Conservation (phyloP, 176 grass and related monocot species). For the Rhynchospora breviuscula region DNA sequence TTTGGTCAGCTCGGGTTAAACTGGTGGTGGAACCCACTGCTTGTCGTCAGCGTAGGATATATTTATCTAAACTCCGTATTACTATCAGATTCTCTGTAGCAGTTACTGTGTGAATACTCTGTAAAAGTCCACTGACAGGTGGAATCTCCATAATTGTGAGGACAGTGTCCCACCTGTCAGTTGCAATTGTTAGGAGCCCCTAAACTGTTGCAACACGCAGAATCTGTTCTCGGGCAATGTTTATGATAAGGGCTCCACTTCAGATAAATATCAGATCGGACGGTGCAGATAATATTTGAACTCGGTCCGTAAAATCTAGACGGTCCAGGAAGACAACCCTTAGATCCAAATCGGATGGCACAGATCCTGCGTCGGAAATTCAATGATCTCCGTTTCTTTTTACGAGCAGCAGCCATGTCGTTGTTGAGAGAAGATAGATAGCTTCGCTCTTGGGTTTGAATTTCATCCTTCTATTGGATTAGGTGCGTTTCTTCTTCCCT, state of each 20-base stretch:
- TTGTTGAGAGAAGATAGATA: not conserved
- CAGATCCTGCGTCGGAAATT: not conserved
- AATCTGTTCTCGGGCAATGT: too few relatives aligned
- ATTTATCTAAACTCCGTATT: too few relatives aligned
- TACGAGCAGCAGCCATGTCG: not conserved
- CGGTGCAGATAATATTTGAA: not conserved
- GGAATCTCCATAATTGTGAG: too few relatives aligned
- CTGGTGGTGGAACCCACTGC: too few relatives aligned
- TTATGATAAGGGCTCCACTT: too few relatives aligned
- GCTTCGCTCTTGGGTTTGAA: not conserved
- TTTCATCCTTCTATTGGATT: not conserved
- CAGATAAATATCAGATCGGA: not conserved
- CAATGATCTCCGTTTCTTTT: not conserved
- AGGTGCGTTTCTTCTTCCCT: not conserved
- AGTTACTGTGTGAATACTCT: too few relatives aligned
- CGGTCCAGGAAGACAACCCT: not conserved
- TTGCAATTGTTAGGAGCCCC: too few relatives aligned
- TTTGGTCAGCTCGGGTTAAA: not conserved
- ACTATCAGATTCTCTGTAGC: too few relatives aligned
- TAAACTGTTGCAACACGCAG: too few relatives aligned
- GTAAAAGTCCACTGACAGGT: too few relatives aligned
- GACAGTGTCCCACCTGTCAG: too few relatives aligned
- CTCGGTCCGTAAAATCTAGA: not conserved
- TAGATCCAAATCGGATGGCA: not conserved
- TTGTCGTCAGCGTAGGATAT: too few relatives aligned